Evolutionary conservation across 257 asterid species (phyloP), one percentile per base, ranked within the genome.

Genomic region (Forsythia viridissima): DNA sequence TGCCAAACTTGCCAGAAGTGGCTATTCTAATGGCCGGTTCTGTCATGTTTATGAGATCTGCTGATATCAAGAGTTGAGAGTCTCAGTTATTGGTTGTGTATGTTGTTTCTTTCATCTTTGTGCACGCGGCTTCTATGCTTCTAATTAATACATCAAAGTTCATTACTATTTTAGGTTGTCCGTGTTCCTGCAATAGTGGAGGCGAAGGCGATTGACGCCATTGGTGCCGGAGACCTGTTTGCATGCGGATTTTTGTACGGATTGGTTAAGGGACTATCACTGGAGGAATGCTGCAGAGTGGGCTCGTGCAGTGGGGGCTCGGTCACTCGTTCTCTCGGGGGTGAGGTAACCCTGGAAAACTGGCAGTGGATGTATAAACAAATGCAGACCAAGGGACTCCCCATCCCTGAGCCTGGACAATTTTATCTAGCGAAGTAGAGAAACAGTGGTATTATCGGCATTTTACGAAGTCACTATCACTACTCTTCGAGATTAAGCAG

Each of bases 281-380:
- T 93, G 37, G 99, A 96, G 72, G 97, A 90, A 74, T 93, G 97
- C 87, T 96, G 99, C 69, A 86, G 87, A 81, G 80, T 92, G 0
- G 99, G 99, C 4, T 85, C 99, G 6, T 96, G 99, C 84, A 90
- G 97, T 37, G 99, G 99, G 37, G 99, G 97, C 1, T 92, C 98
- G 1, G 98, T 96, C 18, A 88, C 92, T 9, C 96, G 96, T 6
- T 80, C 95, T 36, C 93, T 96, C 0, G 99, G 99, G 13, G 98
- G 98, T 1, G 98, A 96, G 87, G 99, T 96, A 1, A 82, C 95
- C 5, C 88, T 89, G 6, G 96, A 89, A 73, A 96, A 91, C 82
- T 93, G 97, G 99, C 95, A 89, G 41, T 96, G 97, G 99, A 96
- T 96, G 99, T 90, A 89, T 76, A 87, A 88, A 77, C 97, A 93